These are phyloP conservation scores for Adansonia grandidieri DNA, from an alignment of 441 rosid species.

Conservation along the genomic window DNA sequence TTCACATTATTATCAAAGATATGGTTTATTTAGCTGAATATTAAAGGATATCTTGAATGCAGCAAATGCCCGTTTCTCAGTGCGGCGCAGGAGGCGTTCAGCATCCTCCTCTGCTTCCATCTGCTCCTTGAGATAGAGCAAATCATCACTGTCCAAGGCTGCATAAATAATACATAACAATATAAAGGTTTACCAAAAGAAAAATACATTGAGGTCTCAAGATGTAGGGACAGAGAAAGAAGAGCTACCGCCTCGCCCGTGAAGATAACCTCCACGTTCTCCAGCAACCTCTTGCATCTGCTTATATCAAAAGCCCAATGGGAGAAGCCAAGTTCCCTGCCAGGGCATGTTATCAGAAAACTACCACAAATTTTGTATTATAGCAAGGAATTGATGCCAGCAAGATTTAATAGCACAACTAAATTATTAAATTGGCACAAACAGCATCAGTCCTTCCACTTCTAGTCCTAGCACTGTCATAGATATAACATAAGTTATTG, in stretches of 20 bases:
- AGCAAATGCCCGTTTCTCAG: constrained; percentile 98
- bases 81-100: constrained; percentile 88
- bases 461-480: neutral
- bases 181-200: constrained; percentile 24
- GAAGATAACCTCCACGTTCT: constrained; percentile 99
- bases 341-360: constrained; percentile 99
- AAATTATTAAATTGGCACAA: neutral
- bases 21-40: neutral
- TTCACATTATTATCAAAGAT: neutral
- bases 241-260: constrained; percentile 91
- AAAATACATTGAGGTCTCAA: neutral
- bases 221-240: neutral
- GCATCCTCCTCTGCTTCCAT: constrained; percentile 99
- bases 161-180: constrained; percentile 47
- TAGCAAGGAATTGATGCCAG: neutral
- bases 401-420: neutral
- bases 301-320: constrained; percentile 59
- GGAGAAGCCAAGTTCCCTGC: constrained; percentile 89
- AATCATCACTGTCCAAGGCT: constrained; percentile 99
- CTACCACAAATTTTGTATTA: constrained; percentile 21
- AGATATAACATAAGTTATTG: neutral
- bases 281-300: constrained; percentile 99
- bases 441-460: neutral
- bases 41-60: constrained; percentile 93
- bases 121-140: constrained; percentile 95